A percentile compares a stretch with the other conserved stretches of the same genome.
These are phyloP conservation scores for Ormosia emarginata DNA, from an alignment of 306 rosid species.

Conservation along the genomic window DNA sequence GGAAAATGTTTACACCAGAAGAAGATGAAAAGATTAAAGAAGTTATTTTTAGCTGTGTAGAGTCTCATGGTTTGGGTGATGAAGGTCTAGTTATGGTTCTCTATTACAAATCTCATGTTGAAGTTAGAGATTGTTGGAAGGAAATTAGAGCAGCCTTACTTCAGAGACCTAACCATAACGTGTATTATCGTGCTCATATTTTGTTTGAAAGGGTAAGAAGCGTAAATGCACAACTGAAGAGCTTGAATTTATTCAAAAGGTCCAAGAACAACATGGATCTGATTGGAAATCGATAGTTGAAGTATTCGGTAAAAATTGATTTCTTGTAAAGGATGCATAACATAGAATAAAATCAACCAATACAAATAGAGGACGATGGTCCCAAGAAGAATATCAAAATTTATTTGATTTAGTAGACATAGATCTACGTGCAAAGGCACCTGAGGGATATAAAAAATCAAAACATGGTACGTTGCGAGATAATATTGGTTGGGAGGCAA, in stretches of 20 bases:
- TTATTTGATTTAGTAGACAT: slow-evolving; percentile 68
- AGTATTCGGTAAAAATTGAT: slow-evolving; percentile 54
- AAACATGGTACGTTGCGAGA: slow-evolving; percentile 79
- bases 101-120: not conserved
- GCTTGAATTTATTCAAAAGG: slow-evolving; percentile 33
- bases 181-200: slow-evolving; percentile 57
- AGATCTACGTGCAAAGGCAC: slow-evolving; percentile 56
- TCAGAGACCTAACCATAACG: slow-evolving; percentile 29
- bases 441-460: slow-evolving; percentile 38
- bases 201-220: slow-evolving; percentile 46
- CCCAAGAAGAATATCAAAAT: slow-evolving; percentile 68
- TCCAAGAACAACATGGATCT: slow-evolving; percentile 47
- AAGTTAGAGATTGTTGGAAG: slow-evolving; percentile 61
- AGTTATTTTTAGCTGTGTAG: no score
- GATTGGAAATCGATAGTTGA: slow-evolving; percentile 56
- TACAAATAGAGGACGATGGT: slow-evolving; percentile 44
- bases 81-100: slow-evolving; percentile 61
- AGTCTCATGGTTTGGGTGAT: slow-evolving; percentile 40
- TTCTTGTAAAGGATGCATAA: slow-evolving; percentile 71
- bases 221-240: slow-evolving; percentile 61
- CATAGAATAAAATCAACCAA: slow-evolving; percentile 46
- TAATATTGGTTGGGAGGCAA: slow-evolving; percentile 68
- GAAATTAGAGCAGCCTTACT: slow-evolving; percentile 52
- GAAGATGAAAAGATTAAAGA: no score
- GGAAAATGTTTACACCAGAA: no score